Conservation (phyloP, 176 grass and related monocot genomes). For the Zea mays region Zm-B73-REFERENCE-NAM-5.0 NC_050096.1:295041001-295041500, state of each 20-base stretch:
- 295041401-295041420: neutral
- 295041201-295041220: neutral
- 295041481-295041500: too few species aligned
- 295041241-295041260: neutral
- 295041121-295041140: neutral
- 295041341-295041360: neutral
- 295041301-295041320: neutral
- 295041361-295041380: neutral
- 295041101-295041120: constrained; percentile 5
- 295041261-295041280: neutral
- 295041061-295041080: constrained; percentile 36
- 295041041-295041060: constrained; percentile 41
- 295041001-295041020: constrained; percentile 35
- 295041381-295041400: neutral
- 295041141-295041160: neutral
- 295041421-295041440: neutral
- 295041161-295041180: neutral
- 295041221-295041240: neutral
- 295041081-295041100: neutral
- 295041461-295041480: neutral
- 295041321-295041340: neutral
- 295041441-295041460: neutral
- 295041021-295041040: constrained; percentile 30
- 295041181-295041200: neutral
- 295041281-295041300: neutral